Evolutionary conservation across 768 basidiomycete species (phyloP).

Genomic region (Rhodosporidiobolus sp.): DNA sequence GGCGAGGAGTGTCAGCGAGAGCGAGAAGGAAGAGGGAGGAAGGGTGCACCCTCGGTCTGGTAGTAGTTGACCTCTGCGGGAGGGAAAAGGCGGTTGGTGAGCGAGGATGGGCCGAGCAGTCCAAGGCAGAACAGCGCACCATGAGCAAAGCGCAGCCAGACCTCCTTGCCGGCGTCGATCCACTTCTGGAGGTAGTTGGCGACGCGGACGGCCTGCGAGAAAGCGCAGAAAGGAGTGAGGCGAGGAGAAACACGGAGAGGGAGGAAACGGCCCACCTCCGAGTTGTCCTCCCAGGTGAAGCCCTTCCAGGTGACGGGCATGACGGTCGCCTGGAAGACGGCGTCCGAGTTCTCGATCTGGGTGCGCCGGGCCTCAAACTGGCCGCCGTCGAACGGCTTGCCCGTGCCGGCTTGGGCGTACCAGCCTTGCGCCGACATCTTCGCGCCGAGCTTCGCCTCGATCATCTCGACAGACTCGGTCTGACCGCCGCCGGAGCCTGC

Average conservation of each 20-base stretch:
- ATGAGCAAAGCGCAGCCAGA: conserved; percentile 44
- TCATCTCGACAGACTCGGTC: conserved; percentile 37
- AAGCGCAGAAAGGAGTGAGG: background rate
- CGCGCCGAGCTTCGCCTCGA: conserved; percentile 27
- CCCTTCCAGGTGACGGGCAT: conserved; percentile 3
- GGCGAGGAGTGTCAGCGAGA: background rate
- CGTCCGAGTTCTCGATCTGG: conserved; percentile 29
- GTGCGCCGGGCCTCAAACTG: conserved; percentile 37
- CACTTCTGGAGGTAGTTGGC: conserved; percentile 43
- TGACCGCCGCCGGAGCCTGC: conserved; percentile 40
- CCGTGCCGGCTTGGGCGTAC: conserved; percentile 36
- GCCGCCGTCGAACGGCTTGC: conserved; percentile 36
- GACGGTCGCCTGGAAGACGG: conserved; percentile 34
- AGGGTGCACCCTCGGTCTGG: conserved; percentile 27
- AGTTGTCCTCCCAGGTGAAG: conserved; percentile 10
- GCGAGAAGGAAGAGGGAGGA: background rate
- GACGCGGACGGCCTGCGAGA: conserved; percentile 38
- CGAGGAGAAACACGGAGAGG: no score
- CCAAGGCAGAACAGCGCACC: background rate
- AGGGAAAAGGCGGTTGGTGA: background rate
- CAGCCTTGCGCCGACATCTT: conserved; percentile 33
- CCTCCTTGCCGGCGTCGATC: conserved; percentile 42
- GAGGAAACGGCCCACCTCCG: conserved; percentile 1
- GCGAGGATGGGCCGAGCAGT: no score
- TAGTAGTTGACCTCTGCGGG: conserved; percentile 31